A percentile compares a stretch with the other conserved stretches of the same genome.
Evolutionary conservation across 306 rosid species (phyloP).

Genomic region (Citrullus colocynthis): DNA sequence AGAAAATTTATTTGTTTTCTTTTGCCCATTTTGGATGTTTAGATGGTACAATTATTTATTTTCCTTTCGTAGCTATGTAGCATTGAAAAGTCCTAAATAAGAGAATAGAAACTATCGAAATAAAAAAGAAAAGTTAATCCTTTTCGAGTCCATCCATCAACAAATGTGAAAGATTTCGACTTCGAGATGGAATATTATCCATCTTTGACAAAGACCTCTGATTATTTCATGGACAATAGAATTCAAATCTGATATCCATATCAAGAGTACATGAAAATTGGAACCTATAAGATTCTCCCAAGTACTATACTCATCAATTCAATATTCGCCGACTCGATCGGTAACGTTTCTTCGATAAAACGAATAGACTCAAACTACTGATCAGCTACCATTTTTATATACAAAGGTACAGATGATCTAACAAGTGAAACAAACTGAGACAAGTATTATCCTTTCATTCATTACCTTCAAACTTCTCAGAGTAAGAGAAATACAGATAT

Average conservation of each 20-base stretch:
- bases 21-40: background rate
- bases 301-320: background rate
- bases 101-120: background rate
- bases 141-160: background rate
- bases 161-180: background rate
- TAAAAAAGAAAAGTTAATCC: background rate
- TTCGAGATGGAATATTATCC: background rate
- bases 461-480: background rate
- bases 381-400: background rate
- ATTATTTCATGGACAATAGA: background rate
- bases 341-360: background rate
- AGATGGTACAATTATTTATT: background rate
- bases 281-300: background rate
- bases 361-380: background rate
- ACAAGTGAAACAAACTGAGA: background rate
- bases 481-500: background rate
- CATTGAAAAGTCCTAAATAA: background rate
- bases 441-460: background rate
- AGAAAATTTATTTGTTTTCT: background rate
- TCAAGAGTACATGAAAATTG: background rate
- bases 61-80: background rate
- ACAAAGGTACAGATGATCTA: background rate
- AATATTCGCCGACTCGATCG: background rate
- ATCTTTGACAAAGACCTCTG: background rate
- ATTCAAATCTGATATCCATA: background rate